Evolutionary conservation across 2,329 filamentous ascomycete species (phyloP).

Genomic region (Penicillium sp.): DNA sequence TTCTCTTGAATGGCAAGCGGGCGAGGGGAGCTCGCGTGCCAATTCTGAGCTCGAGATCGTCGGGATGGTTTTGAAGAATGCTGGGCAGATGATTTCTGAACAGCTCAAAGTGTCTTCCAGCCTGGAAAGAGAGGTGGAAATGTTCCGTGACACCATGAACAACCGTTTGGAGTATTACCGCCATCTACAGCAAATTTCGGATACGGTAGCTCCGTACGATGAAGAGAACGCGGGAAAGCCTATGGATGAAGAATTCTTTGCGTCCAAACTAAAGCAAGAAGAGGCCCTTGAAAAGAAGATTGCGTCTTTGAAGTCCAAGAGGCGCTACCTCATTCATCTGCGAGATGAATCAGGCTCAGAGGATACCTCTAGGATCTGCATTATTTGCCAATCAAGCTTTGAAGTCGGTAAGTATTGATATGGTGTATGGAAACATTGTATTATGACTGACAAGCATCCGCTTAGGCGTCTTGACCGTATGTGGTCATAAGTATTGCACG

Average conservation of each 20-base stretch:
- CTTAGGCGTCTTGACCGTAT: constrained; percentile 61
- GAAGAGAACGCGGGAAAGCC: constrained; percentile 57
- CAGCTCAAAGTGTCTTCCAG: constrained; percentile 53
- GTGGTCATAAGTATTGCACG: constrained; percentile 89
- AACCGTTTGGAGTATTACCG: constrained; percentile 83
- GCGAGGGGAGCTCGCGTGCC: constrained; percentile 55
- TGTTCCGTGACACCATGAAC: constrained; percentile 79
- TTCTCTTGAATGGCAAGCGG: constrained; percentile 58
- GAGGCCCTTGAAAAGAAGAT: constrained; percentile 57
- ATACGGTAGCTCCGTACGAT: constrained; percentile 75
- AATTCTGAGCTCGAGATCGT: constrained; percentile 64
- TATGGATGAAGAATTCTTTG: constrained; percentile 52
- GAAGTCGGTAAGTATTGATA: constrained; percentile 66
- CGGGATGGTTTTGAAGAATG: constrained; percentile 59
- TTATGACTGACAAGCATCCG: constrained; percentile 5
- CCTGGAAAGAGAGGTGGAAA: constrained; percentile 65
- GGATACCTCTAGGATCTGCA: constrained; percentile 65
- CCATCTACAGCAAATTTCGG: constrained; percentile 86
- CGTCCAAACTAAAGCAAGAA: constrained; percentile 47
- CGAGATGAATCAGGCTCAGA: constrained; percentile 61
- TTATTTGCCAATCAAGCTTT: constrained; percentile 80
- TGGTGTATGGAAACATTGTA: not conserved
- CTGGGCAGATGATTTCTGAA: constrained; percentile 52
- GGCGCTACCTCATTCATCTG: constrained; percentile 68
- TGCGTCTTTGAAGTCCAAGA: constrained; percentile 65